Conservation (phyloP, 1,284 basidiomycete genomes). For the Naganishia albida region DNA sequence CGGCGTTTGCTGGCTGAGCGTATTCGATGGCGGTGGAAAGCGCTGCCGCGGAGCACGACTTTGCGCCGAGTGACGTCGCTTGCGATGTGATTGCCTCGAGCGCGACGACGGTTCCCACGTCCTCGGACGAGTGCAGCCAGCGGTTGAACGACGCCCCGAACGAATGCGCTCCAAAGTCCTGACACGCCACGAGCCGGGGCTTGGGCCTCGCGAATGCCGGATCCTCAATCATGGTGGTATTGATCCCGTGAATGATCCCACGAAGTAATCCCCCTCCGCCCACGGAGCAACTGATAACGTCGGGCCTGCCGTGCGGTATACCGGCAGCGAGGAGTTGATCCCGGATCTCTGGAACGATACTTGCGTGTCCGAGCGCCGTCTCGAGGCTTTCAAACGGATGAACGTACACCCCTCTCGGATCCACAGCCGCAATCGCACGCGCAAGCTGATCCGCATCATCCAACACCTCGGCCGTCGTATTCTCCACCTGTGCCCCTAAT, state of each 20-base stretch:
- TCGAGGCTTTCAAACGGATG: conserved; percentile 37
- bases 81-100: conserved; percentile 39
- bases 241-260: conserved; percentile 36
- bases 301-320: conserved; percentile 24
- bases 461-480: conserved; percentile 28
- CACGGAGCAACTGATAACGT: conserved; percentile 36
- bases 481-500: conserved; percentile 28
- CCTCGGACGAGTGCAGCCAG: background rate
- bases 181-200: conserved; percentile 37
- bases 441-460: conserved; percentile 39
- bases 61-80: conserved; percentile 43
- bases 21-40: conserved; percentile 32
- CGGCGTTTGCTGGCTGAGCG: conserved; percentile 19
- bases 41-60: conserved; percentile 22
- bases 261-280: conserved; percentile 42
- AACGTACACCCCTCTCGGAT: conserved; percentile 40
- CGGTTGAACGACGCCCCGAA: conserved; percentile 24
- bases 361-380: conserved; percentile 40
- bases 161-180: conserved; percentile 37
- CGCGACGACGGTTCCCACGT: background rate
- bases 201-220: conserved; percentile 26
- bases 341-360: conserved; percentile 39
- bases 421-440: conserved; percentile 34
- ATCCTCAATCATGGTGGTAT: background rate
- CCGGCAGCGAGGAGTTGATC: conserved; percentile 35